Percentiles rank a stretch among this genome's conserved stretches.
Conservation (phyloP, 2,329 filamentous ascomycete genomes). For the Neonectria punicea region DNA sequence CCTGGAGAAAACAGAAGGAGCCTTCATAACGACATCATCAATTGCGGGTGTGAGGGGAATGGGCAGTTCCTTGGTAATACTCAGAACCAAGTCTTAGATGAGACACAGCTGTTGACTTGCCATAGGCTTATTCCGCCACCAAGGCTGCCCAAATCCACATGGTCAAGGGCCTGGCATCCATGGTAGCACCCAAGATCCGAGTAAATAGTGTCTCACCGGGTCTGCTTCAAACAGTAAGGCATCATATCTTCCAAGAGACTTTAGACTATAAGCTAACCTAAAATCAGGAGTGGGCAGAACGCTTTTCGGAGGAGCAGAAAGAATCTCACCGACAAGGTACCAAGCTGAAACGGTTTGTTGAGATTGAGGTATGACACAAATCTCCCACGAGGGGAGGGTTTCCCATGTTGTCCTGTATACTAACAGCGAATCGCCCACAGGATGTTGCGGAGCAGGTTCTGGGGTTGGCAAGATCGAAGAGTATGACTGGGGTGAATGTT, state of each 20-base stretch:
- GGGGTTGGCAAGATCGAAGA: conserved; percentile 58
- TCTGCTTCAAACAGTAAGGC: conserved; percentile 56
- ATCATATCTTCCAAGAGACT: background rate
- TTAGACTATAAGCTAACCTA: background rate
- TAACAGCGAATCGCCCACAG: background rate
- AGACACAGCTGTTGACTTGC: background rate
- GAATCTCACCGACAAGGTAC: conserved; percentile 63
- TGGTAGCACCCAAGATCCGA: conserved; percentile 64
- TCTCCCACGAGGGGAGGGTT: no score
- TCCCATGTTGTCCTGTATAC: background rate
- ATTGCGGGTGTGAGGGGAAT: conserved; percentile 71
- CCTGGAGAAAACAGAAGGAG: conserved; percentile 66
- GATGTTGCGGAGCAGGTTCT: conserved; percentile 66
- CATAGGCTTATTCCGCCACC: conserved; percentile 76
- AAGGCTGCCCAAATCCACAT: conserved; percentile 78
- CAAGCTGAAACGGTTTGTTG: conserved; percentile 68
- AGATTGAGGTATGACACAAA: conserved; percentile 46
- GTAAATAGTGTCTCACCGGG: conserved; percentile 69
- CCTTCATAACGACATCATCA: conserved; percentile 72
- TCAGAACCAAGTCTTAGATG: conserved; percentile 9
- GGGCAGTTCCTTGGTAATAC: conserved; percentile 67
- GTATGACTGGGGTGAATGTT: conserved; percentile 63
- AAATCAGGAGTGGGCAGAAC: conserved; percentile 69
- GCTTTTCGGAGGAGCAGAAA: conserved; percentile 67
- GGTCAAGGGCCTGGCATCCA: conserved; percentile 62